Percentiles rank a stretch among this genome's conserved stretches.
phyloP scores from a whole-genome alignment of 768 basidiomycete genomes.

The Russula vinacea region DNA sequence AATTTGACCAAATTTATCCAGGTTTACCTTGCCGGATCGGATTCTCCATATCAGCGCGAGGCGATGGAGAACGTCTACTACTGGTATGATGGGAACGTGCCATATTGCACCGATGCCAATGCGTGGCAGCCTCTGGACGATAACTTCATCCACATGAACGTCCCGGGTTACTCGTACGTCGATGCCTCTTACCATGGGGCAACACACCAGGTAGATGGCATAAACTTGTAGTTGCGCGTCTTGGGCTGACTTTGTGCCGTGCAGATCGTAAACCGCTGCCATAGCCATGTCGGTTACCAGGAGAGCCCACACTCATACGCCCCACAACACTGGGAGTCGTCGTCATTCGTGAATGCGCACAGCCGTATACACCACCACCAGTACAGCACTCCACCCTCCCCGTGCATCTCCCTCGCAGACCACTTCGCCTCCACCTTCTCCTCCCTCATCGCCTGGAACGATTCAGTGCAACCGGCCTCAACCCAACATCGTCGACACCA shows the following conservation, averaged over 20 bases:
- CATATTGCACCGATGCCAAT: conserved; percentile 20
- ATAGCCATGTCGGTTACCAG: neutral
- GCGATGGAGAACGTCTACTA: conserved; percentile 23
- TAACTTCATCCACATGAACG: conserved; percentile 9
- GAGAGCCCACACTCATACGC: neutral
- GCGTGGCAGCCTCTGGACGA: conserved; percentile 20
- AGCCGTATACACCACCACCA: neutral
- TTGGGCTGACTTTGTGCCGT: neutral
- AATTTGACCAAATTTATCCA: conserved; percentile 21
- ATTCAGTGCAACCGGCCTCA: conserved; percentile 2
- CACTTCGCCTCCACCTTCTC: too few relatives aligned
- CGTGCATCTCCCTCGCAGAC: conserved; percentile 2
- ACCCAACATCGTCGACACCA: neutral
- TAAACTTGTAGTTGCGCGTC: too few relatives aligned
- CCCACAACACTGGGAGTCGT: conserved; percentile 5
- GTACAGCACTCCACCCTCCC: neutral
- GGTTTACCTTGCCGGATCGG: conserved; percentile 11
- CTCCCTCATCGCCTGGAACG: conserved; percentile 10
- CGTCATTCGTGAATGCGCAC: neutral
- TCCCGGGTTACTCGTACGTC: conserved; percentile 2
- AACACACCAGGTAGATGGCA: conserved; percentile 12
- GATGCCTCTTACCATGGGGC: conserved; percentile 6
- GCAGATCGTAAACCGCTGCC: conserved; percentile 7
- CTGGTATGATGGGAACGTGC: conserved; percentile 25
- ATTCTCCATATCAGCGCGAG: conserved; percentile 8